Conservation (phyloP, 2,329 filamentous ascomycete species). For the Cyphellophora attinorum region DNA sequence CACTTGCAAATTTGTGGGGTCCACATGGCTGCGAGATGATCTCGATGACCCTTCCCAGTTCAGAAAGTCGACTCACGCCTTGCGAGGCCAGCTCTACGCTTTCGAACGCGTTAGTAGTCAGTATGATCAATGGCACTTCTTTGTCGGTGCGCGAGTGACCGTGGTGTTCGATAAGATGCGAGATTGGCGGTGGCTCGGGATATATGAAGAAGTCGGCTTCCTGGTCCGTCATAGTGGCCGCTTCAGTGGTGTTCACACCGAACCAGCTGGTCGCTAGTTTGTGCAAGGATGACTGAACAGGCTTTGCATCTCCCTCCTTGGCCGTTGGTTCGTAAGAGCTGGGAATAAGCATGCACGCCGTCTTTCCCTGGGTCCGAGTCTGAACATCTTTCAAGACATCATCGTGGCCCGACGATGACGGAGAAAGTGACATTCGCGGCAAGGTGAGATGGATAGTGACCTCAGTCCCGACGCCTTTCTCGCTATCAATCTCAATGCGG, state of each 20-base stretch:
- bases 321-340: neutral
- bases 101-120: constrained; percentile 25
- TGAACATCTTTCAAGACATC: neutral
- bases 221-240: constrained; percentile 1
- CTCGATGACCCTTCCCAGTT: constrained; percentile 19
- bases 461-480: constrained; percentile 19
- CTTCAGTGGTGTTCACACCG: constrained; percentile 1
- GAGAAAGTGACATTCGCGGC: neutral
- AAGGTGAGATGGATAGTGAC: constrained; percentile 6
- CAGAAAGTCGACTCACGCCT: constrained; percentile 1
- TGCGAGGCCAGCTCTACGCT: constrained; percentile 15
- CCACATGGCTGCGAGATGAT: constrained; percentile 25
- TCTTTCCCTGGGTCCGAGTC: neutral
- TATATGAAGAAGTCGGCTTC: constrained; percentile 5
- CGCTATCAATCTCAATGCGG: constrained; percentile 40
- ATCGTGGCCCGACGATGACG: neutral
- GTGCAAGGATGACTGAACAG: neutral
- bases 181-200: constrained; percentile 14
- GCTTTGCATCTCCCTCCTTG: neutral
- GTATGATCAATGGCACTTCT: constrained; percentile 22
- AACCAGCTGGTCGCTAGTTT: neutral
- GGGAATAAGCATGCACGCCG: neutral
- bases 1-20: neutral
- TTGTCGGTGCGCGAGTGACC: constrained; percentile 14
- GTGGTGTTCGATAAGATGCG: constrained; percentile 25